phyloP scores from a whole-genome alignment of 352 stramenopile genomes.

The Blastocystis sp. region DNA sequence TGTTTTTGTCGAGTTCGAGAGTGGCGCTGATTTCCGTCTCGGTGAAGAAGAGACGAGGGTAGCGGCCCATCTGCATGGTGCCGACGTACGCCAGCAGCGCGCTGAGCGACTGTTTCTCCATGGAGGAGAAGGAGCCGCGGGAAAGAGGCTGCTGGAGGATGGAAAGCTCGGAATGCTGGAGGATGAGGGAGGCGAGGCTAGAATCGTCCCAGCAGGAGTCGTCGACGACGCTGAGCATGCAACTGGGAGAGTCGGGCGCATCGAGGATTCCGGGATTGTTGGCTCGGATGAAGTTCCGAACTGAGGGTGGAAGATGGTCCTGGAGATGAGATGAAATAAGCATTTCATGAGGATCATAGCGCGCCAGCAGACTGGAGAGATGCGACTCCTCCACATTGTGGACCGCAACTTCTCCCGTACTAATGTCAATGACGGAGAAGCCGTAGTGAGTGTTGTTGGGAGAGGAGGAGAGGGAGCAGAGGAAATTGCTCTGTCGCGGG shows the following conservation, averaged over 20 bases:
- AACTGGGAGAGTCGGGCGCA: not conserved
- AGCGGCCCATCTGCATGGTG: conserved; percentile 57
- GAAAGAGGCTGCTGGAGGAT: not conserved
- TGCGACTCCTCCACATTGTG: conserved; percentile 38
- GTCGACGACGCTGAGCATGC: conserved; percentile 7
- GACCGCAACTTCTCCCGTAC: conserved; percentile 49
- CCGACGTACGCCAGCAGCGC: conserved; percentile 45
- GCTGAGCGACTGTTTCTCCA: conserved; percentile 1
- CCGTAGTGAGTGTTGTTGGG: conserved; percentile 36
- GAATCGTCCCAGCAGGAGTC: not conserved
- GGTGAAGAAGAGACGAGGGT: conserved; percentile 27
- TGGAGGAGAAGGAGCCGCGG: conserved; percentile 8
- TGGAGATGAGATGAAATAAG: conserved; percentile 1
- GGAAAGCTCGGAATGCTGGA: not conserved
- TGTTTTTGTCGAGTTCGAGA: conserved; percentile 59
- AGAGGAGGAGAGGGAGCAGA: conserved; percentile 34
- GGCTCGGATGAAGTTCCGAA: not conserved
- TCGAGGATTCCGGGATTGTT: not conserved
- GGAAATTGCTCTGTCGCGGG: conserved; percentile 51
- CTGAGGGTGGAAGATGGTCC: not conserved
- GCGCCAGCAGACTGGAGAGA: conserved; percentile 48
- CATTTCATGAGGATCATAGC: conserved; percentile 49
- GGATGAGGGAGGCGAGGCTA: not conserved
- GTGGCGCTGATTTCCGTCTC: not conserved
- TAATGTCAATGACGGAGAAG: conserved; percentile 62